A percentile compares a stretch with the other conserved stretches of the same genome.
phyloP scores from a whole-genome alignment of 441 rosid species.

The Erysimum pusillum region DNA sequence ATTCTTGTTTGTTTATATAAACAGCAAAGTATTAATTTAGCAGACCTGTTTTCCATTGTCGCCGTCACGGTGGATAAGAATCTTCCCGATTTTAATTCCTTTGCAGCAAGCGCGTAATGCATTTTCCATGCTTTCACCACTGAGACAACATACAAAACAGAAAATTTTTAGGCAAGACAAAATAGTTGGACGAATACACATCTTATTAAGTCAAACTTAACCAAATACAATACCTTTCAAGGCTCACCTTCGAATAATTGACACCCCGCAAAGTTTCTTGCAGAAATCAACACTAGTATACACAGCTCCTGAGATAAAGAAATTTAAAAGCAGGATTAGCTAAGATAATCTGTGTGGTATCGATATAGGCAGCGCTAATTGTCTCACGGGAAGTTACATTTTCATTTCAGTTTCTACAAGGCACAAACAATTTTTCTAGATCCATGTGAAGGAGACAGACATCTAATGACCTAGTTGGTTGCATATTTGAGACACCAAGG shows the following conservation, averaged over 20 bases:
- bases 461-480: constrained; percentile 8
- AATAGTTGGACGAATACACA: not conserved
- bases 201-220: constrained; percentile 2
- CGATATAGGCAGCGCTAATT: not conserved
- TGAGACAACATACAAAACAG: constrained; percentile 39
- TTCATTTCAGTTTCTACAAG: not conserved
- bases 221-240: constrained; percentile 48
- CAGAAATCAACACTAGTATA: constrained; percentile 97
- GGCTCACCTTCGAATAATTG: constrained; percentile 96
- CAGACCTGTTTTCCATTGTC: constrained; percentile 94
- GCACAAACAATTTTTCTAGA: not conserved
- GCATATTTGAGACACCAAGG: not conserved
- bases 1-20: not conserved
- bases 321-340: constrained; percentile 6
- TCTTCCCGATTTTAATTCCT: constrained; percentile 96
- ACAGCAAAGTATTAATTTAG: not conserved
- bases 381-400: not conserved
- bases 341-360: not conserved
- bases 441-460: not conserved
- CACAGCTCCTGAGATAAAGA: constrained; percentile 62
- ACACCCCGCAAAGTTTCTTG: constrained; percentile 96
- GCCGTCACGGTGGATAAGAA: constrained; percentile 93
- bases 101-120: constrained; percentile 98
- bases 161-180: constrained; percentile 1
- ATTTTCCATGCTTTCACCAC: constrained; percentile 99